These are phyloP conservation scores for Aspergillus alliaceus DNA, from an alignment of 2,329 filamentous ascomycete species.

Conservation along the genomic window DNA sequence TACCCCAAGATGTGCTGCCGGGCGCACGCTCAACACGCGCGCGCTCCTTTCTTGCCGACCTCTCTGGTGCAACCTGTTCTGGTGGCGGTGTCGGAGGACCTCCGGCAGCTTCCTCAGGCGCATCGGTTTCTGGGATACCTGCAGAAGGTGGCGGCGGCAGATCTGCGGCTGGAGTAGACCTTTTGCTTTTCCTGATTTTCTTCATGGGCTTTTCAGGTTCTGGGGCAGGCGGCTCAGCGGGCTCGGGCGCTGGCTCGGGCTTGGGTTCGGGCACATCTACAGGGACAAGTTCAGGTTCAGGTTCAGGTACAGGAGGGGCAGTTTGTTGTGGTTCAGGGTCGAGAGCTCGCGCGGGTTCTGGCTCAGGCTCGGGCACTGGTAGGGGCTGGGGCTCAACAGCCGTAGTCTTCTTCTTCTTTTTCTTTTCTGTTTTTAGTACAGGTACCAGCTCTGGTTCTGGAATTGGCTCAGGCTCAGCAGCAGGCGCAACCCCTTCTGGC, in stretches of 20 bases:
- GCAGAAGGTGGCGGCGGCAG: conserved; percentile 43
- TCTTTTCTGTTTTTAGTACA: conserved; percentile 28
- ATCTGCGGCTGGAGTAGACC: conserved; percentile 41
- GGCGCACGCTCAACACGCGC: conserved; percentile 72
- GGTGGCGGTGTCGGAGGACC: conserved; percentile 52
- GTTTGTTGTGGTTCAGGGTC: conserved; percentile 34
- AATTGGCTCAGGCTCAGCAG: conserved; percentile 22
- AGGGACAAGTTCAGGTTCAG: conserved; percentile 32
- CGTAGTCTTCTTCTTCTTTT: conserved; percentile 29
- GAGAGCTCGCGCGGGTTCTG: conserved; percentile 23
- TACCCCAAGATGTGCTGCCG: conserved; percentile 68
- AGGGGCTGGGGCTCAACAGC: conserved; percentile 29
- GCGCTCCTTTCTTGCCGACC: conserved; percentile 70
- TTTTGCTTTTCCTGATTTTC: conserved; percentile 36
- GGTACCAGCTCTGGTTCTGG: conserved; percentile 22
- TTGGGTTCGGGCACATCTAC: conserved; percentile 27
- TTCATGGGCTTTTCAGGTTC: conserved; percentile 29
- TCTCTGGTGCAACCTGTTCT: conserved; percentile 56
- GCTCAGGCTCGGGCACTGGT: conserved; percentile 32
- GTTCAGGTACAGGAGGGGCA: too few species aligned
- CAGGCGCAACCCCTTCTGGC: conserved; percentile 10
- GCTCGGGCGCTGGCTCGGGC: conserved; percentile 23
- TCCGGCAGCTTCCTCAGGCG: conserved; percentile 22
- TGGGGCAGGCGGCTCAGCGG: conserved; percentile 26
- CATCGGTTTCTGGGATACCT: conserved; percentile 39